Evolutionary conservation across 345 rosid genomes (phyloP).

Genomic region (Lenwebbia sp.): DNA sequence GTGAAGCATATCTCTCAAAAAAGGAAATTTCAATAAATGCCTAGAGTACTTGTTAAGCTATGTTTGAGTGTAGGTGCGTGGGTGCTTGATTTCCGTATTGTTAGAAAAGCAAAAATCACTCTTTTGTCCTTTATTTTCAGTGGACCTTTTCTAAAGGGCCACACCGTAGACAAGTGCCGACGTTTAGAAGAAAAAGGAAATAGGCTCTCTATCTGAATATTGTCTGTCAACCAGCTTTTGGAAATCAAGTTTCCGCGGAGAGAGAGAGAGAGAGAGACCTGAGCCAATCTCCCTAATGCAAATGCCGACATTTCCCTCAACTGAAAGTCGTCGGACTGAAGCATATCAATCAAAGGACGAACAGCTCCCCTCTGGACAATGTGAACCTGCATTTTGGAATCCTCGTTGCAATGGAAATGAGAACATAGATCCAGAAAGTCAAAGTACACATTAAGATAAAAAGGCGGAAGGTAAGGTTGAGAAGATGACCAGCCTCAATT

Average conservation of each 20-base stretch:
- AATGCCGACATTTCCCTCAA: constrained; percentile 98
- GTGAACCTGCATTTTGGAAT: constrained; percentile 56
- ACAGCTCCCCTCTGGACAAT: constrained; percentile 99
- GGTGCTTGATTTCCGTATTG: background rate
- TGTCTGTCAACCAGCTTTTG: background rate
- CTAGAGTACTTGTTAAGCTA: background rate
- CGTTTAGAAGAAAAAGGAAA: background rate
- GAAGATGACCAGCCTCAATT: background rate
- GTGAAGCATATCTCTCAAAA: background rate
- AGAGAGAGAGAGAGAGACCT: constrained; percentile 35
- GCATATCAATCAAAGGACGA: constrained; percentile 89
- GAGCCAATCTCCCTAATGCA: constrained; percentile 99
- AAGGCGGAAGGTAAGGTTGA: background rate
- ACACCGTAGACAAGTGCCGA: background rate
- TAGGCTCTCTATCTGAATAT: background rate
- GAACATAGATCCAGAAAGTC: background rate
- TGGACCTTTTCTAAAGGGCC: background rate
- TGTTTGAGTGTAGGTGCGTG: background rate
- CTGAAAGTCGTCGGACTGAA: constrained; percentile 79
- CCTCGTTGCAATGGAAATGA: background rate
- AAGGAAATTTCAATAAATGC: background rate
- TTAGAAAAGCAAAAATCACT: background rate
- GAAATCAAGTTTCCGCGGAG: background rate
- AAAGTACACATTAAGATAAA: background rate
- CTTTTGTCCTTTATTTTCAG: background rate